phyloP scores from a whole-genome alignment of 306 rosid genomes.

The Rosa lucieae region DNA sequence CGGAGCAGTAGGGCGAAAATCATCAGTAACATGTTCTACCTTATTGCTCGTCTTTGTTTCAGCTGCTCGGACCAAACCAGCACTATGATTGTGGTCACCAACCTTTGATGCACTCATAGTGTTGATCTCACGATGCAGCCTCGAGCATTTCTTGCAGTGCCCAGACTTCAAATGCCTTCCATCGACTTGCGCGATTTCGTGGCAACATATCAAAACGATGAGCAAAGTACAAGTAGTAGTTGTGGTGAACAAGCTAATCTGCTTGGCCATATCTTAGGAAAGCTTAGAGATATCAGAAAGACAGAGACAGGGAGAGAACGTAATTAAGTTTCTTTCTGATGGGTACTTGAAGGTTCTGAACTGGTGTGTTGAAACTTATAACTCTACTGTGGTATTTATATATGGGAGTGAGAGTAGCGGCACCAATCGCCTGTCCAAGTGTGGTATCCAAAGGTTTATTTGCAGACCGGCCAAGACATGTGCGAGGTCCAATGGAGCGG shows the following conservation, averaged over 20 bases:
- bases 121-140: not conserved
- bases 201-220: constrained; percentile 36
- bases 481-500: constrained; percentile 32
- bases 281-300: not conserved
- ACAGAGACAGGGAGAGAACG: not conserved
- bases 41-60: constrained; percentile 19
- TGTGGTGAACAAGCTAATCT: not conserved
- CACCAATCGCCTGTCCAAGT: not conserved
- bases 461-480: constrained; percentile 7
- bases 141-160: constrained; percentile 26
- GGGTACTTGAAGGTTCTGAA: not conserved
- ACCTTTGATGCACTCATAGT: not conserved
- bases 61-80: not conserved
- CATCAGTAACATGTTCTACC: constrained; percentile 22
- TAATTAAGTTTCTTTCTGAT: not conserved
- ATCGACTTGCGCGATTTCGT: constrained; percentile 35
- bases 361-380: not conserved
- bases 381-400: constrained; percentile 20
- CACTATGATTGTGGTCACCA: not conserved
- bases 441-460: constrained; percentile 12
- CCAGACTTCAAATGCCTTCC: constrained; percentile 45
- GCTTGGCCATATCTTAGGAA: constrained; percentile 34
- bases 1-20: constrained; percentile 50
- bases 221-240: constrained; percentile 30
- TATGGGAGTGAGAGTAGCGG: not conserved